Evolutionary conservation across 139 green algal genomes (phyloP).

Genomic region (Chlorella ohadii): DNA sequence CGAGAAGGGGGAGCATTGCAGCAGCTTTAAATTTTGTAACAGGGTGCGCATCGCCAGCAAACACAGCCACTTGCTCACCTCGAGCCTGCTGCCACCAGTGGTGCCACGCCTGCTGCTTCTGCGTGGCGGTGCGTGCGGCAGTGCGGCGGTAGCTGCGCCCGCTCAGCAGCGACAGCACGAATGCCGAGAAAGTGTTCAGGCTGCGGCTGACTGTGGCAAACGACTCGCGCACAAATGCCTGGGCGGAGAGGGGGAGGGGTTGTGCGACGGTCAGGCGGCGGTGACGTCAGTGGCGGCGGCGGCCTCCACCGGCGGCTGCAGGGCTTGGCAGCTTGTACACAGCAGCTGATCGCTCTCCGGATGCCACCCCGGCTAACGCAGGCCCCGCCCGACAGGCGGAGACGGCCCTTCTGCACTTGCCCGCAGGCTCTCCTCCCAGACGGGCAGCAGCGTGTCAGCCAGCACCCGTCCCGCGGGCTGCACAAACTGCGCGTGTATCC

Average conservation of each 20-base stretch:
- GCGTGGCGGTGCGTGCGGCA: not conserved
- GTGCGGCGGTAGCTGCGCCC: conserved; percentile 13
- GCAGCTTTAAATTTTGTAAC: too few relatives aligned
- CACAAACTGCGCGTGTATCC: not conserved
- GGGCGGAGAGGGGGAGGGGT: not conserved
- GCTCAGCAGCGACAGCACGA: conserved; percentile 20
- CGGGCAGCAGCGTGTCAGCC: conserved; percentile 40
- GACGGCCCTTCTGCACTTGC: not conserved
- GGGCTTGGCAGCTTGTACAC: too few relatives aligned
- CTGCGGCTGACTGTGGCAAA: conserved; percentile 29
- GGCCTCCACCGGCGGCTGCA: not conserved
- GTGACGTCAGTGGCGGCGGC: not conserved
- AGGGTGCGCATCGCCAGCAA: too few relatives aligned
- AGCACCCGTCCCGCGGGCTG: conserved; percentile 42
- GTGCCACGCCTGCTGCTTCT: conserved; percentile 26
- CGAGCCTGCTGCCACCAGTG: conserved; percentile 20
- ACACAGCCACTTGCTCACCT: not conserved
- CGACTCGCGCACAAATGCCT: conserved; percentile 17
- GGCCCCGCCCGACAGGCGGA: not conserved
- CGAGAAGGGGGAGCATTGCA: too few relatives aligned
- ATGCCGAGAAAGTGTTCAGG: conserved; percentile 50
- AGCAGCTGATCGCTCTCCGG: not conserved
- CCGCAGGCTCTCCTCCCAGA: conserved; percentile 61
- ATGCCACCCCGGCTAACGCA: not conserved
- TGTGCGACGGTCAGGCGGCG: not conserved